A percentile compares a stretch with the other conserved stretches of the same genome.
Conservation (phyloP, 2,329 filamentous ascomycete genomes). For the Penicillium vulpinum region DNA sequence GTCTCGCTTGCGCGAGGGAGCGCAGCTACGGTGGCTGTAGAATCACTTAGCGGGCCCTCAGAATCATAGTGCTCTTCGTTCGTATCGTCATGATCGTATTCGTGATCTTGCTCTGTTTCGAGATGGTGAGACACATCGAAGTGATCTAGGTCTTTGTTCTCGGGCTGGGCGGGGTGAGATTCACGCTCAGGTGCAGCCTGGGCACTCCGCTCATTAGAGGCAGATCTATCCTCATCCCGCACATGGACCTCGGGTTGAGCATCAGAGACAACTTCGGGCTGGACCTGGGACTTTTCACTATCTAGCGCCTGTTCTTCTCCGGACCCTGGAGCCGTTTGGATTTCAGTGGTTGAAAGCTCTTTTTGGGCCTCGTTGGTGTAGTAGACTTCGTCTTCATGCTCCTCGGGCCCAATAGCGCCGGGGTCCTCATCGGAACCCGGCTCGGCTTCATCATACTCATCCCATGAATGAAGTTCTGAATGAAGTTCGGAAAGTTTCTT, state of each 20-base stretch:
- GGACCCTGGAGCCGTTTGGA: not conserved
- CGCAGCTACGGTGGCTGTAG: conserved; percentile 29
- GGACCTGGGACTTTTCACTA: not conserved
- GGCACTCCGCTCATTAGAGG: not conserved
- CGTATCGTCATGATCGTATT: conserved; percentile 9
- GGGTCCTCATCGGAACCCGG: conserved; percentile 21
- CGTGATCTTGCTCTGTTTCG: conserved; percentile 19
- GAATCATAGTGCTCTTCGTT: conserved; percentile 26
- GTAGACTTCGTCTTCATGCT: conserved; percentile 17
- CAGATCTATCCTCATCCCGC: not conserved
- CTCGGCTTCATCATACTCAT: conserved; percentile 54
- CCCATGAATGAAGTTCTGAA: conserved; percentile 43
- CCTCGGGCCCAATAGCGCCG: conserved; percentile 11
- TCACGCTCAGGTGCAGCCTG: not conserved
- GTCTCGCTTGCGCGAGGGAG: conserved; percentile 13
- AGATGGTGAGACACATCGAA: not conserved
- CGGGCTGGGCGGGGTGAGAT: not conserved
- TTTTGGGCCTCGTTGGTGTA: conserved; percentile 5
- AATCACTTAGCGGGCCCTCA: conserved; percentile 34
- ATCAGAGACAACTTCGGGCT: not conserved
- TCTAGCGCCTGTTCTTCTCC: not conserved
- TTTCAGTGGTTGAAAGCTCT: conserved; percentile 6
- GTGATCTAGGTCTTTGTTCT: not conserved
- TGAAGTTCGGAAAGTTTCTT: conserved; percentile 57
- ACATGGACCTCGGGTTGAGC: not conserved